Conservation (phyloP, 2,329 filamentous ascomycete genomes). For the Helminthosporium solani region DNA sequence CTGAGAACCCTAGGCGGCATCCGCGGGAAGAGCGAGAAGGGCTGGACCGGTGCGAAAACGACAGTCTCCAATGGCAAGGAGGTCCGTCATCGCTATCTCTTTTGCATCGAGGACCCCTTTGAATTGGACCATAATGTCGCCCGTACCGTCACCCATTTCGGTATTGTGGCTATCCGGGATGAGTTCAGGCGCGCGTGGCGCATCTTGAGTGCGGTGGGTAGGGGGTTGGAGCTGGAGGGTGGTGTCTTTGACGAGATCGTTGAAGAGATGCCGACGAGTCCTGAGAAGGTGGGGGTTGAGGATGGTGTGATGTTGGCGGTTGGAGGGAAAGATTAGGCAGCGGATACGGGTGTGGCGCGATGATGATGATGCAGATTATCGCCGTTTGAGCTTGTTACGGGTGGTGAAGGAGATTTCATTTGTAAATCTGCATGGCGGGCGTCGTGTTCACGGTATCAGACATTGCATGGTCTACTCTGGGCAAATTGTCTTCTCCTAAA, state of each 20-base stretch:
- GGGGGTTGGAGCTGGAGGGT: conserved; percentile 28
- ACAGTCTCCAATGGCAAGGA: conserved; percentile 64
- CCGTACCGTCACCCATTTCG: conserved; percentile 78
- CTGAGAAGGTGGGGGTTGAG: background rate
- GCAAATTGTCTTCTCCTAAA: too few relatives aligned
- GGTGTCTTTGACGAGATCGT: conserved; percentile 39
- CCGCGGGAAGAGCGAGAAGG: conserved; percentile 72
- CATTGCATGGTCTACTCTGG: too few relatives aligned
- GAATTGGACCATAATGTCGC: conserved; percentile 87
- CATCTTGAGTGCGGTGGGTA: conserved; percentile 49
- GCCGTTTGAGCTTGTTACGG: too few relatives aligned
- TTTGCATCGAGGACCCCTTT: conserved; percentile 91
- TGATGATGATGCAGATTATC: background rate
- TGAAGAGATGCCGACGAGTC: conserved; percentile 16
- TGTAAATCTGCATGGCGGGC: too few relatives aligned
- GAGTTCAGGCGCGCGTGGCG: conserved; percentile 80
- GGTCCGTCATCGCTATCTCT: conserved; percentile 75
- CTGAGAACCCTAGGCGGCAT: conserved; percentile 71
- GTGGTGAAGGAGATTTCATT: too few relatives aligned
- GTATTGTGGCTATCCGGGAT: conserved; percentile 77
- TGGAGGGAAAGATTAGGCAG: background rate
- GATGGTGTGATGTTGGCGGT: background rate
- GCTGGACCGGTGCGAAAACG: conserved; percentile 82
- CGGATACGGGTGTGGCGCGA: background rate
- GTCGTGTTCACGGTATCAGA: too few relatives aligned